Evolutionary conservation across 148 eudicot genomes (phyloP).

Genomic region (Rhododendron mucronatum): DNA sequence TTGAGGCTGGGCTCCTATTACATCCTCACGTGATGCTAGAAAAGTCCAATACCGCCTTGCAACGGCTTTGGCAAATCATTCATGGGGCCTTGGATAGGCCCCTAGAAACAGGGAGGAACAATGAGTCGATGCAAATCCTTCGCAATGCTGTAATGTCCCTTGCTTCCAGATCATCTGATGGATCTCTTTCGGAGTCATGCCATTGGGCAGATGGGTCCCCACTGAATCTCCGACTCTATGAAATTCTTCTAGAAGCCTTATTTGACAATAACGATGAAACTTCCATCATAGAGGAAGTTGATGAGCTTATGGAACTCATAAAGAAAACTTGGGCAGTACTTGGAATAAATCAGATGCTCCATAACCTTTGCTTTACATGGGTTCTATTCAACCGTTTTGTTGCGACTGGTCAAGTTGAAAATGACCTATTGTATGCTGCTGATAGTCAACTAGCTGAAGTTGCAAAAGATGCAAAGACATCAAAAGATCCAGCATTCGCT

Average conservation of each 20-base stretch:
- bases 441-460: constrained; percentile 89
- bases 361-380: constrained; percentile 92
- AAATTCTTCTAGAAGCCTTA: constrained; percentile 75
- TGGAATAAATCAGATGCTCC: constrained; percentile 82
- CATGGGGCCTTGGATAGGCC: constrained; percentile 78
- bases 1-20: constrained; percentile 86
- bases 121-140: constrained; percentile 84
- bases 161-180: constrained; percentile 73
- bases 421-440: constrained; percentile 77
- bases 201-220: constrained; percentile 99
- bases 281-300: constrained; percentile 77
- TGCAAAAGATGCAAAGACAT: constrained; percentile 86
- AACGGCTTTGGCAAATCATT: constrained; percentile 64
- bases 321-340: constrained; percentile 92
- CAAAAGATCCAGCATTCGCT: constrained; percentile 76
- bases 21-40: constrained; percentile 79
- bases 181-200: constrained; percentile 58
- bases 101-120: constrained; percentile 85
- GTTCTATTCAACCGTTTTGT: constrained; percentile 87
- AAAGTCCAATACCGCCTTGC: constrained; percentile 63
- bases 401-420: constrained; percentile 82
- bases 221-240: constrained; percentile 82
- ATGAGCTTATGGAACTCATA: constrained; percentile 88
- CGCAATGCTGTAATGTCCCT: constrained; percentile 80
- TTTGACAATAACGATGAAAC: constrained; percentile 76